A percentile compares a stretch with the other conserved stretches of the same genome.
Conservation (phyloP, 768 basidiomycete genomes). For the Rhodosporidiobolus odoratus region DNA sequence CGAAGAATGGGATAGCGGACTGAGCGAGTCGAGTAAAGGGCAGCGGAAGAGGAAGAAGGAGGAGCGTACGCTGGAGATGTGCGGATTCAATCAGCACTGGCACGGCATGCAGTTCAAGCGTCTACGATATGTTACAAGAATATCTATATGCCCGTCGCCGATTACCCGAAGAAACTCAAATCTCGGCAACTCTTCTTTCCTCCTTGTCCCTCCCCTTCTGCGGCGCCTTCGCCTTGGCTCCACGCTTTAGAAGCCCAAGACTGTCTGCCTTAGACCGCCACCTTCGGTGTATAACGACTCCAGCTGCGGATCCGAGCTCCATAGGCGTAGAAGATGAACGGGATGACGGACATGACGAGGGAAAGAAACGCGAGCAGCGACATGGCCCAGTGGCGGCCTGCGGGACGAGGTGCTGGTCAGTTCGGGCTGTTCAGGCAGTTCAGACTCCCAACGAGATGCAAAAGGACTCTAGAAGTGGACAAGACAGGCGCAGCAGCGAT, state of each 20-base stretch:
- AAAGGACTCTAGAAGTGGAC: no score
- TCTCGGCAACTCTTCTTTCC: no score
- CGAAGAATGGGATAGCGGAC: no score
- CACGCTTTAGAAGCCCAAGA: no score
- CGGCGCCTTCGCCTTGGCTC: background rate
- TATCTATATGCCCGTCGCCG: no score
- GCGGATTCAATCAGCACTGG: no score
- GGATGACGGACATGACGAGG: conserved; percentile 1
- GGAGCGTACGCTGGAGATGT: background rate
- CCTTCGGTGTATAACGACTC: conserved; percentile 7
- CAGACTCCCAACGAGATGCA: background rate
- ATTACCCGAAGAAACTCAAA: no score
- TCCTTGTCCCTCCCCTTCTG: no score
- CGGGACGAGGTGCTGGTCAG: background rate
- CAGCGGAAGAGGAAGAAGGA: background rate
- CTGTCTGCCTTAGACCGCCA: background rate
- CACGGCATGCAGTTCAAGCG: no score
- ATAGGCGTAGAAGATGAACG: background rate
- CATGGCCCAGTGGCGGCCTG: conserved; percentile 12
- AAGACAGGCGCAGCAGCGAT: background rate
- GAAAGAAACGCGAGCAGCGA: conserved; percentile 12
- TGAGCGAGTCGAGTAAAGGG: background rate
- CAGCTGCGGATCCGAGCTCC: background rate
- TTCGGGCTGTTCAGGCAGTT: background rate
- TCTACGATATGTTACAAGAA: no score